Evolutionary conservation across 2,329 filamentous ascomycete genomes (phyloP).

Genomic region (Aschersonia sp.): DNA sequence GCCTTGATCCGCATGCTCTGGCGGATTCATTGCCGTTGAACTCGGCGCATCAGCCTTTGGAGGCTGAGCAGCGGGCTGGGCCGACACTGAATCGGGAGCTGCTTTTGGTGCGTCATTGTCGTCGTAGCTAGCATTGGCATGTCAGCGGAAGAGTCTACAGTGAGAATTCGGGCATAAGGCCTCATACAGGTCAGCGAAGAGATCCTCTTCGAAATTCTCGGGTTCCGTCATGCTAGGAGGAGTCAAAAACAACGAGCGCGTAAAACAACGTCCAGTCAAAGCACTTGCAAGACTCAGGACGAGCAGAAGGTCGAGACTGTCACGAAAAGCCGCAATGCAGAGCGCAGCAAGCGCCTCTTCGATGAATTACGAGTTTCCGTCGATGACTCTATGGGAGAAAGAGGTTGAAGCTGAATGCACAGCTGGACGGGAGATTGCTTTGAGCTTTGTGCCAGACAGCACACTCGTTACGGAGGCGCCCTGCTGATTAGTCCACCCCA

Average conservation of each 20-base stretch:
- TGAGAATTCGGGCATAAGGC: neutral
- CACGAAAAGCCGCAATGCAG: no score
- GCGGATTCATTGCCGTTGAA: slow-evolving; percentile 5
- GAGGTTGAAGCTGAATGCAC: no score
- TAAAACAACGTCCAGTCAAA: neutral
- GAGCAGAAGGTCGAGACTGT: neutral
- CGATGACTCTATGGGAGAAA: no score
- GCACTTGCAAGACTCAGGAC: slow-evolving; percentile 1
- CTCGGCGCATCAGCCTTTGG: slow-evolving; percentile 14
- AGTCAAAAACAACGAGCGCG: neutral
- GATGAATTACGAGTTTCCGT: no score
- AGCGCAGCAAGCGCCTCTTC: no score
- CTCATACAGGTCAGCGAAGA: slow-evolving; percentile 85
- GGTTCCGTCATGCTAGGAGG: slow-evolving; percentile 52
- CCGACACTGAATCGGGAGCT: slow-evolving; percentile 14
- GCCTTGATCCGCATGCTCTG: slow-evolving; percentile 12
- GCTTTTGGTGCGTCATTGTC: slow-evolving; percentile 40
- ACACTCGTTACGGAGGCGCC: no score
- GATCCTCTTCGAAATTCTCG: slow-evolving; percentile 80
- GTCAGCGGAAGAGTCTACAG: neutral
- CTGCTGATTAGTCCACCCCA: neutral
- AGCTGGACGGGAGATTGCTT: no score
- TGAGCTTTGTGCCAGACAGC: no score
- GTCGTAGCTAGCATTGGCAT: slow-evolving; percentile 41
- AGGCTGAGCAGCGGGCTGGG: slow-evolving; percentile 12